These are phyloP conservation scores for Chalaropsis ovoidea DNA, from an alignment of 2,329 filamentous ascomycete genomes.

Conservation along the genomic window DNA sequence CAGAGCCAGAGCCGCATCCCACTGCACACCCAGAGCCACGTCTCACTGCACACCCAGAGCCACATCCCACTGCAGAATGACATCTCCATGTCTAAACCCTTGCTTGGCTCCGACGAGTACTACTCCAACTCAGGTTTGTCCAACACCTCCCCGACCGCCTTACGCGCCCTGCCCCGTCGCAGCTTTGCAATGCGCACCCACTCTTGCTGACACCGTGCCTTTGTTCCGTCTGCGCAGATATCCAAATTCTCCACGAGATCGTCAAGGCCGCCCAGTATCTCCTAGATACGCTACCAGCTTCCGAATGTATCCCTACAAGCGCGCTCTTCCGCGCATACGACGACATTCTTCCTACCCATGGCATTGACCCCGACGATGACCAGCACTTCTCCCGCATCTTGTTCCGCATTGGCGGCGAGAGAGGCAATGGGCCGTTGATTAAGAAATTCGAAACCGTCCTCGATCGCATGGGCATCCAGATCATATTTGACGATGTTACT, in stretches of 20 bases:
- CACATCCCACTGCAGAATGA: constrained; percentile 19
- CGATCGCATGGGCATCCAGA: constrained; percentile 57
- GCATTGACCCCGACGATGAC: constrained; percentile 61
- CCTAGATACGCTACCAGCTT: constrained; percentile 46
- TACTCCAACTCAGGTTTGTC: constrained; percentile 52
- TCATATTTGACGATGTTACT: constrained; percentile 45
- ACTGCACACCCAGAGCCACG: too few relatives aligned
- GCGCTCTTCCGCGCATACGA: constrained; percentile 78
- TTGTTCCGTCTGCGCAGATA: constrained; percentile 44
- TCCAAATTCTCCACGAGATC: constrained; percentile 67
- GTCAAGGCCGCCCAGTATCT: constrained; percentile 60
- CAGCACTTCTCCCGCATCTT: constrained; percentile 67
- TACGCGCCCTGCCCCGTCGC: neutral
- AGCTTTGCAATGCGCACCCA: neutral
- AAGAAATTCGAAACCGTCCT: constrained; percentile 63
- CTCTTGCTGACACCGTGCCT: constrained; percentile 26
- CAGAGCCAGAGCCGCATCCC: neutral
- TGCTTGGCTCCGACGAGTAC: constrained; percentile 34
- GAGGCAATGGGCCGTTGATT: constrained; percentile 47
- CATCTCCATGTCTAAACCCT: constrained; percentile 26
- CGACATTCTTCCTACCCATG: constrained; percentile 58
- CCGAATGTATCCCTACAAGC: constrained; percentile 58
- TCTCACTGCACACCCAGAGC: neutral
- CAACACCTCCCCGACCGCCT: neutral
- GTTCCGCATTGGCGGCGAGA: constrained; percentile 63